Conservation (phyloP, 2,329 filamentous ascomycete genomes). For the Trichoderma sp. region DNA sequence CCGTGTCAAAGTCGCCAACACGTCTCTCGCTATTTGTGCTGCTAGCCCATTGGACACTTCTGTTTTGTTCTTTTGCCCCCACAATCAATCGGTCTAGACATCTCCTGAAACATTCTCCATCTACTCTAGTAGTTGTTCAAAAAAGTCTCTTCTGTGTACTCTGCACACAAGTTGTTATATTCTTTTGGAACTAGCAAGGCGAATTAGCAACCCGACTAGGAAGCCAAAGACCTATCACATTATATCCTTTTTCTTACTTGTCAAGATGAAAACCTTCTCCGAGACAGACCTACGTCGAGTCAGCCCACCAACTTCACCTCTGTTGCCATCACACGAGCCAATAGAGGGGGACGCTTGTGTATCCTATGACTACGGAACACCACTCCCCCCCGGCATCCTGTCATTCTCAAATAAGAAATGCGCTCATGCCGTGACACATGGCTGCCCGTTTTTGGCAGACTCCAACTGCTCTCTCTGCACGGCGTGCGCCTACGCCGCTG, state of each 20-base stretch:
- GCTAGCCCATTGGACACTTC: constrained; percentile 1
- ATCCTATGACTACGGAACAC: constrained; percentile 5
- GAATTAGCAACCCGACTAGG: not conserved
- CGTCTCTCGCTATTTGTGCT: constrained; percentile 1
- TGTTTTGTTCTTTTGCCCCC: not conserved
- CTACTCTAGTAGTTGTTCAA: not conserved
- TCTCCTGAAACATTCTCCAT: not conserved
- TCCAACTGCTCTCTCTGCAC: constrained; percentile 34
- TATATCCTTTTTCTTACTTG: not conserved
- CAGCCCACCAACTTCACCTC: constrained; percentile 15
- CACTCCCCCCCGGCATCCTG: constrained; percentile 24
- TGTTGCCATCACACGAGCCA: constrained; percentile 2
- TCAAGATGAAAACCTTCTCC: constrained; percentile 12
- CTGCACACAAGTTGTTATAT: not conserved
- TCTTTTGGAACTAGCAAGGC: not conserved
- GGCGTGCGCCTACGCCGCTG: constrained; percentile 31
- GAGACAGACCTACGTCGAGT: constrained; percentile 1
- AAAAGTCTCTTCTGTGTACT: not conserved
- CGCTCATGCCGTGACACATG: constrained; percentile 33
- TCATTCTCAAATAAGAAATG: constrained; percentile 35
- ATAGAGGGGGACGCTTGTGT: not conserved
- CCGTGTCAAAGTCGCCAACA: not conserved
- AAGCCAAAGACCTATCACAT: not conserved
- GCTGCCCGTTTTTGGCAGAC: constrained; percentile 35
- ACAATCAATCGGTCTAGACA: not conserved